A percentile compares a stretch with the other conserved stretches of the same genome.
phyloP scores from a whole-genome alignment of 352 stramenopile genomes.

The Pythium periplocum region DNA sequence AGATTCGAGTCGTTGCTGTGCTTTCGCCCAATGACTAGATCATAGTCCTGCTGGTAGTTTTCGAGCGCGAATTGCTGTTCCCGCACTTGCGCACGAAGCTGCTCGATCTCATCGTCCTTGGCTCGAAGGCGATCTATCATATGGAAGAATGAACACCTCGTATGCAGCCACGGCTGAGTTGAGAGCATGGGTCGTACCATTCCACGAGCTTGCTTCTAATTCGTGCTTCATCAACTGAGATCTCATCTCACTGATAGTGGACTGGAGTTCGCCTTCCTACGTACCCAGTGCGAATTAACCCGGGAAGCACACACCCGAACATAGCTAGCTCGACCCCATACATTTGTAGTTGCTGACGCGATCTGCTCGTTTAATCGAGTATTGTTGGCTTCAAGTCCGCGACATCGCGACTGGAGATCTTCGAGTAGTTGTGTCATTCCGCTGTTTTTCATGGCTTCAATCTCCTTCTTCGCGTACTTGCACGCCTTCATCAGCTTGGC shows the following conservation, averaged over 20 bases:
- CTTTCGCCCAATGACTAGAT: constrained; percentile 10
- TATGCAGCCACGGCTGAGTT: too few species aligned
- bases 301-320: too few species aligned
- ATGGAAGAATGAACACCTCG: too few species aligned
- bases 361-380: constrained; percentile 29
- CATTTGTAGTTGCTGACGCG: constrained; percentile 26
- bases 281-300: too few species aligned
- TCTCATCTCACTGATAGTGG: too few species aligned
- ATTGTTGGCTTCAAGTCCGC: constrained; percentile 45
- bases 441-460: constrained; percentile 58
- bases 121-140: constrained; percentile 27
- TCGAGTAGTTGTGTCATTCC: constrained; percentile 58
- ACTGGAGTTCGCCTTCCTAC: too few species aligned
- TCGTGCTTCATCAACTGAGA: too few species aligned
- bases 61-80: constrained; percentile 56
- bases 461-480: constrained; percentile 53
- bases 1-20: neutral
- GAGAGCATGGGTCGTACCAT: too few species aligned
- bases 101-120: constrained; percentile 38
- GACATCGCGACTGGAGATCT: constrained; percentile 57
- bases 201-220: too few species aligned
- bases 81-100: constrained; percentile 43
- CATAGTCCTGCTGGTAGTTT: constrained; percentile 30
- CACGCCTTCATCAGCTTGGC: constrained; percentile 68
- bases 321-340: constrained; percentile 9